Base-by-base conservation (phyloP, 1,139 yeast species). In the Saccharomyces hybrid region DNA sequence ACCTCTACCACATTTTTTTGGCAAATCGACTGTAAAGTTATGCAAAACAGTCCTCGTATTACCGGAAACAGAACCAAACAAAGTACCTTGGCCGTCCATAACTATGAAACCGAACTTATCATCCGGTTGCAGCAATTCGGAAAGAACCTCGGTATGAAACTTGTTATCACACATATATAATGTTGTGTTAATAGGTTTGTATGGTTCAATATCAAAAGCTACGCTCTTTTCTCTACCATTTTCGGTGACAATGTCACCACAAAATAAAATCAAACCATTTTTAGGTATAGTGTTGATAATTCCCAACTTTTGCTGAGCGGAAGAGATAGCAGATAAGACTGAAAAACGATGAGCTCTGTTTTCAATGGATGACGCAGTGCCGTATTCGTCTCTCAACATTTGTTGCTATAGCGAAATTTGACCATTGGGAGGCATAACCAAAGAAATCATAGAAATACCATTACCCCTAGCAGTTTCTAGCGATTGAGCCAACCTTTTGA, bases 1-100 rank as follows among this genome's bases (percentile, higher is more conserved):
- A 87, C 99, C 99, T 81, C 99, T 88, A 67, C 99, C 99, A 79
- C 95, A 99, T 88, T 93, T 93, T 78, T 93, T 93, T 64, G 99
- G 99, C 68, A 93, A 80, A 73, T 93, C 99, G 56, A 95, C 99
- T 2, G 96, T 86, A 75, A 93, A 93, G 73, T 93, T 93, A 74
- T 93, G 96, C 70, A 93, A 78, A 52, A 93, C 88, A 61, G 95
- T 97, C 78, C 99, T 85, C 52, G 96, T 91, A 76, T 93, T 93
- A 72, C 99, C 99, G 51, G 95, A 83, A 53, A 93, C 83, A n/a
- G 96, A 82, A 74, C 99, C 99, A 66, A 93, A 93, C 62, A 93
- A 78, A 4, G 97, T 88, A 57, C 99, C 99, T 72, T 90, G 90
- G 88, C 99, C 99, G 74, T 95, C 99, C 99, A 93, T 93, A 66